Evolutionary conservation across 176 grass and related monocot species (phyloP).

Genomic region (Hsuehochloa calcarea): DNA sequence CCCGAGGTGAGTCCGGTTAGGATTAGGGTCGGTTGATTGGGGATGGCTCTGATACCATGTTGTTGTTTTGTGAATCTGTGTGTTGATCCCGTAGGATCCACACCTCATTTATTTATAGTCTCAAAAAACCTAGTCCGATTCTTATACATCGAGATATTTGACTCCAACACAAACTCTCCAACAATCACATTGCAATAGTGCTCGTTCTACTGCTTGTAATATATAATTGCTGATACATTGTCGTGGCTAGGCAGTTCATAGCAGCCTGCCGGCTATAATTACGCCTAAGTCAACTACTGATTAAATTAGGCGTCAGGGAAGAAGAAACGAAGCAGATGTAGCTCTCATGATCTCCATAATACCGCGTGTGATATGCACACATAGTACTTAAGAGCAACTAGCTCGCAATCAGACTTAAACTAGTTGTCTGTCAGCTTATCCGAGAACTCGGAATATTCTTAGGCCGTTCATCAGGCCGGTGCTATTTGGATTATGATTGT

Average conservation of each 20-base stretch:
- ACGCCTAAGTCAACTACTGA: conserved; percentile 17
- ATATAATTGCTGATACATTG: neutral
- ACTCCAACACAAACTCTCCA: too few species aligned
- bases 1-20: too few species aligned
- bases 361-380: neutral
- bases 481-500: neutral
- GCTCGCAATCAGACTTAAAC: neutral
- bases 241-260: neutral
- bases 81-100: too few species aligned
- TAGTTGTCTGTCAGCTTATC: neutral
- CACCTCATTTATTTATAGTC: too few species aligned
- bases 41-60: too few species aligned
- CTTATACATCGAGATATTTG: too few species aligned
- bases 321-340: neutral
- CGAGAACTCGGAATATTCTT: neutral
- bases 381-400: neutral
- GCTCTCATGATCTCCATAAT: neutral
- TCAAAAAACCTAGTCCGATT: too few species aligned
- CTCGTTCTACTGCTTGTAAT: too few species aligned
- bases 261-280: neutral
- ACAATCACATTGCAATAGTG: too few species aligned
- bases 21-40: too few species aligned
- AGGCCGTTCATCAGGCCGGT: neutral
- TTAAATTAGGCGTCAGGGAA: conserved; percentile 20
- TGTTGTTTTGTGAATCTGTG: too few species aligned